These are phyloP conservation scores for Suillus lakei DNA, from an alignment of 768 basidiomycete species.

Conservation along the genomic window DNA sequence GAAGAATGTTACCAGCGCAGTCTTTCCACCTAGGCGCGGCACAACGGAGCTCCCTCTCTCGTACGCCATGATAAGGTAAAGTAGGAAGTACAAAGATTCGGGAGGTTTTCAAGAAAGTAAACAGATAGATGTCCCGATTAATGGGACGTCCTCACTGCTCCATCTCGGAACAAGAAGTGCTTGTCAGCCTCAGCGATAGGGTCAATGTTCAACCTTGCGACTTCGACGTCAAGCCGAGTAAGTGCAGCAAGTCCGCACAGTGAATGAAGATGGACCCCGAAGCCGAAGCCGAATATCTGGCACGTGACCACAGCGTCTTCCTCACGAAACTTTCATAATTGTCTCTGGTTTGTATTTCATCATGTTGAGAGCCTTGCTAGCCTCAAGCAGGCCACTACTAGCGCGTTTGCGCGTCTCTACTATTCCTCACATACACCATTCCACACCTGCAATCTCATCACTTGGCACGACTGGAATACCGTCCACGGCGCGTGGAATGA, in stretches of 20 bases:
- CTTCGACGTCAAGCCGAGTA: neutral
- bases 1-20: conserved; percentile 60
- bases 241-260: neutral
- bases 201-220: neutral
- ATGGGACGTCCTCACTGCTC: neutral
- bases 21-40: conserved; percentile 48
- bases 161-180: neutral
- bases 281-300: neutral
- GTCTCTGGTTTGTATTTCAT: conserved; percentile 14
- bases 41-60: neutral
- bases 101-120: neutral
- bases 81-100: neutral
- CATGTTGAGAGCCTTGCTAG: conserved; percentile 72
- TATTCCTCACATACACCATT: conserved; percentile 31
- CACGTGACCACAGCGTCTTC: conserved; percentile 11
- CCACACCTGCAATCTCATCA: conserved; percentile 36
- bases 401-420: conserved; percentile 51
- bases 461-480: conserved; percentile 31
- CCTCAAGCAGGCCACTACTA: conserved; percentile 65
- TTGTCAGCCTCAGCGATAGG: neutral
- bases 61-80: conserved; percentile 10
- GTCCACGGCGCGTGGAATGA: conserved; percentile 78
- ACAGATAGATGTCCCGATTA: neutral
- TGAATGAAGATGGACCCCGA: too few species aligned
- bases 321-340: conserved; percentile 1